Conservation (phyloP, 371 early-diverging fungal species). For the Mortierella sp. region DNA sequence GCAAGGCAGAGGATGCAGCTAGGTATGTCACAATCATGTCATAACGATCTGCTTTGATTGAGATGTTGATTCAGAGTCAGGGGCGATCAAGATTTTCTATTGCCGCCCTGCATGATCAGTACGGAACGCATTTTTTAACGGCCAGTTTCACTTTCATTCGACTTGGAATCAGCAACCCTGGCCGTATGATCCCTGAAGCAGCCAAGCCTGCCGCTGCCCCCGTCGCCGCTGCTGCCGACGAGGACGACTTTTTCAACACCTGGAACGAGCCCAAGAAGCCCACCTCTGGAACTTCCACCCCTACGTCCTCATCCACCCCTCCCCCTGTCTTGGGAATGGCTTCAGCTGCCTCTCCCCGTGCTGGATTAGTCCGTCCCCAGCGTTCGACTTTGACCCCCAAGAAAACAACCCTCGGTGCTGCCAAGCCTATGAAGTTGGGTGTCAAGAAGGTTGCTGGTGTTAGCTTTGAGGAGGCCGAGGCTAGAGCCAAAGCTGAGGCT, state of each 20-base stretch:
- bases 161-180: slow-evolving; percentile 39
- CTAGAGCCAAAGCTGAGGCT: slow-evolving; percentile 88
- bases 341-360: slow-evolving; percentile 36
- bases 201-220: slow-evolving; percentile 24
- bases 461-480: slow-evolving; percentile 95
- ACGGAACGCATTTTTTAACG: not conserved
- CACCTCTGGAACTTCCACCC: slow-evolving; percentile 52
- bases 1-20: slow-evolving; percentile 83
- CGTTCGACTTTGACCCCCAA: slow-evolving; percentile 58
- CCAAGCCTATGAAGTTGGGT: slow-evolving; percentile 84
- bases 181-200: slow-evolving; percentile 41
- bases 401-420: slow-evolving; percentile 58
- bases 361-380: slow-evolving; percentile 54
- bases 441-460: slow-evolving; percentile 85
- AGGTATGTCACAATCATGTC: slow-evolving; percentile 64
- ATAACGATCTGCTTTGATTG: not conserved
- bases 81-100: slow-evolving; percentile 17
- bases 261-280: slow-evolving; percentile 59
- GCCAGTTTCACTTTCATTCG: not conserved
- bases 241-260: slow-evolving; percentile 59
- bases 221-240: slow-evolving; percentile 21
- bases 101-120: slow-evolving; percentile 15
- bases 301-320: slow-evolving; percentile 51
- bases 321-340: slow-evolving; percentile 42
- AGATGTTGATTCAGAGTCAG: not conserved